Evolutionary conservation across 2,329 filamentous ascomycete genomes (phyloP).

Genomic region (Cadophora malorum): DNA sequence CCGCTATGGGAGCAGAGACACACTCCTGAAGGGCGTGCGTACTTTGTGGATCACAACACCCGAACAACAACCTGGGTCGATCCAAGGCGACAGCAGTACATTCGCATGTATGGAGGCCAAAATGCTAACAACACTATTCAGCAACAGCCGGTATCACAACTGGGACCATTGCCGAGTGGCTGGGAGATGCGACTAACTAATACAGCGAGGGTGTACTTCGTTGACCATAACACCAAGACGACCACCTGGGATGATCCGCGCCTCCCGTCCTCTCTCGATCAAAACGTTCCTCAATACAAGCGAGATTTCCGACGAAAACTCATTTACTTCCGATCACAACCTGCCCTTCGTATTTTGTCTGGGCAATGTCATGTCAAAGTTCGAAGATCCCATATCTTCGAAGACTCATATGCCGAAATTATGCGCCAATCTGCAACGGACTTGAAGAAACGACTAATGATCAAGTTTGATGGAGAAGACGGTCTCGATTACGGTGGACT

Average conservation of each 20-base stretch:
- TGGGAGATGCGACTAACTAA: conserved; percentile 99
- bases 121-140: conserved; percentile 90
- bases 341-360: conserved; percentile 90
- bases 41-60: conserved; percentile 99
- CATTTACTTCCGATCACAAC: conserved; percentile 99
- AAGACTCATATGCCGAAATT: conserved; percentile 98
- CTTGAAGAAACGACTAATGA: conserved; percentile 98
- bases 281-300: conserved; percentile 99
- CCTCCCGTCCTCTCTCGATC: conserved; percentile 92
- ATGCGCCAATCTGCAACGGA: conserved; percentile 95
- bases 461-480: conserved; percentile 99
- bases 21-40: conserved; percentile 92
- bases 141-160: conserved; percentile 95
- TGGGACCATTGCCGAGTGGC: conserved; percentile 92
- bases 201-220: conserved; percentile 96
- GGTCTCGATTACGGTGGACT: conserved; percentile 97
- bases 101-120: conserved; percentile 92
- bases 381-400: conserved; percentile 94
- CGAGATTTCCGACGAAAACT: conserved; percentile 97
- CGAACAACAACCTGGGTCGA: conserved; percentile 99
- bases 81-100: conserved; percentile 95
- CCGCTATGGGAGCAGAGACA: conserved; percentile 96
- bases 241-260: conserved; percentile 99
- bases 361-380: conserved; percentile 99
- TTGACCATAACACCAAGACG: conserved; percentile 99